These are phyloP conservation scores for Pythium biforme DNA, from an alignment of 352 stramenopile species.

Conservation along the genomic window DNA sequence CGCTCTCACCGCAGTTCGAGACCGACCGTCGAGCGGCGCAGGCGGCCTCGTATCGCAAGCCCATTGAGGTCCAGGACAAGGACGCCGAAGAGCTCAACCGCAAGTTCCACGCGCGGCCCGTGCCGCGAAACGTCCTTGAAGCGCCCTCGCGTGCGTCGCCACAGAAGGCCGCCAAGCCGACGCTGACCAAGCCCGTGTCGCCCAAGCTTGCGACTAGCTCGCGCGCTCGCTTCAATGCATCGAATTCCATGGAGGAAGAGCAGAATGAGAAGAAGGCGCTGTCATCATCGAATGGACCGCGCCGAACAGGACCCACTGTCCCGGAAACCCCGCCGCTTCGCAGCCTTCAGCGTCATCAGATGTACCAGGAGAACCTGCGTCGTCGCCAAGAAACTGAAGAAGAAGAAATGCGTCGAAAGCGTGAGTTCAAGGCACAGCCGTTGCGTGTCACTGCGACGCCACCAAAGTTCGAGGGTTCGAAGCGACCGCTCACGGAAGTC, in stretches of 20 bases:
- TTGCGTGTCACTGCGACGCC: slow-evolving; percentile 59
- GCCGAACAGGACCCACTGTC: slow-evolving; percentile 43
- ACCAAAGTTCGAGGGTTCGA: slow-evolving; percentile 62
- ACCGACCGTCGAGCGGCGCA: slow-evolving; percentile 53
- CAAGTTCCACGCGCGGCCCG: slow-evolving; percentile 76
- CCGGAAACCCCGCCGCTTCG: slow-evolving; percentile 73
- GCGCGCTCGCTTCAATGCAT: slow-evolving; percentile 23
- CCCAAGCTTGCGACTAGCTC: slow-evolving; percentile 46
- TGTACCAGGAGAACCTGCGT: slow-evolving; percentile 75
- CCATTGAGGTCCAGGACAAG: slow-evolving; percentile 58
- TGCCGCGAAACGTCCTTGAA: slow-evolving; percentile 57
- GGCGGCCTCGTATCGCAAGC: slow-evolving; percentile 48
- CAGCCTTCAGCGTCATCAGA: slow-evolving; percentile 63
- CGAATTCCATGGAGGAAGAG: slow-evolving; percentile 3
- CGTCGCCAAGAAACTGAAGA: slow-evolving; percentile 57
- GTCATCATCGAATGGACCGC: slow-evolving; percentile 15
- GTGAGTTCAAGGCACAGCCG: slow-evolving; percentile 69
- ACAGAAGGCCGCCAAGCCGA: slow-evolving; percentile 25
- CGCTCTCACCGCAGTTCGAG: slow-evolving; percentile 64
- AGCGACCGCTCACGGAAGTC: slow-evolving; percentile 68
- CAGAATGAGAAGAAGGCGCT: slow-evolving; percentile 36
- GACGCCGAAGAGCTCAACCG: slow-evolving; percentile 69
- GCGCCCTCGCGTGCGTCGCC: slow-evolving; percentile 19
- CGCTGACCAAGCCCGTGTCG: slow-evolving; percentile 43
- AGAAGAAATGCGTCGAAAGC: slow-evolving; percentile 50